Evolutionary conservation across 2,329 filamentous ascomycete species (phyloP).

Genomic region (Aspergillus aculeatus): DNA sequence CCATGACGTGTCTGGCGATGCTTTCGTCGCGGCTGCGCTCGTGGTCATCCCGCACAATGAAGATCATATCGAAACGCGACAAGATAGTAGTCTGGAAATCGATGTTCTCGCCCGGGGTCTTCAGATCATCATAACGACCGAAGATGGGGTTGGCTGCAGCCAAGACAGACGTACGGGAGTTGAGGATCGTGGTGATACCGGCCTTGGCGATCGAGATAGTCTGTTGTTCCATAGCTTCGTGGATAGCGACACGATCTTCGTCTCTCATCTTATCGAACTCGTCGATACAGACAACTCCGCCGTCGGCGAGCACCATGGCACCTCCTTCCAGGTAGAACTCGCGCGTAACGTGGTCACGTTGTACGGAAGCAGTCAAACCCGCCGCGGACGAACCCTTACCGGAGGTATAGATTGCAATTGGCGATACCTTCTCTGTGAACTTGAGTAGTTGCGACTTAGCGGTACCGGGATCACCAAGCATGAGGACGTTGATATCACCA

Average conservation of each 20-base stretch:
- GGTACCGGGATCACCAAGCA: constrained; percentile 95
- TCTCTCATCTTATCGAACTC: constrained; percentile 99
- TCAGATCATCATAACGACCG: constrained; percentile 96
- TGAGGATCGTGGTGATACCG: constrained; percentile 96
- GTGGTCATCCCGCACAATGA: constrained; percentile 96
- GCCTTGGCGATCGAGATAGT: constrained; percentile 99
- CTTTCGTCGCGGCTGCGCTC: constrained; percentile 83
- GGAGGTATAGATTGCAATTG: constrained; percentile 97
- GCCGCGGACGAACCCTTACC: constrained; percentile 97
- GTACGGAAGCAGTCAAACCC: constrained; percentile 94
- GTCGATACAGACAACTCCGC: constrained; percentile 96
- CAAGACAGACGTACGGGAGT: constrained; percentile 89
- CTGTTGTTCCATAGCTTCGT: constrained; percentile 99
- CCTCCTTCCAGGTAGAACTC: constrained; percentile 98
- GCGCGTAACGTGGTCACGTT: constrained; percentile 83
- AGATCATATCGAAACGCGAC: constrained; percentile 99
- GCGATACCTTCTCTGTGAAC: constrained; percentile 93
- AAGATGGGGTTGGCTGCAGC: constrained; percentile 97
- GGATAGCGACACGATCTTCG: constrained; percentile 94
- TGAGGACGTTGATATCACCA: constrained; percentile 95
- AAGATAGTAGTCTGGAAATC: constrained; percentile 98
- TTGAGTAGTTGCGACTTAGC: constrained; percentile 97
- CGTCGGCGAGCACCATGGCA: constrained; percentile 96
- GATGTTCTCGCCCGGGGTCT: constrained; percentile 96
- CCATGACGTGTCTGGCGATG: constrained; percentile 96